These are phyloP conservation scores for Calycina herbarum DNA, from an alignment of 2,329 filamentous ascomycete genomes.

Conservation along the genomic window DNA sequence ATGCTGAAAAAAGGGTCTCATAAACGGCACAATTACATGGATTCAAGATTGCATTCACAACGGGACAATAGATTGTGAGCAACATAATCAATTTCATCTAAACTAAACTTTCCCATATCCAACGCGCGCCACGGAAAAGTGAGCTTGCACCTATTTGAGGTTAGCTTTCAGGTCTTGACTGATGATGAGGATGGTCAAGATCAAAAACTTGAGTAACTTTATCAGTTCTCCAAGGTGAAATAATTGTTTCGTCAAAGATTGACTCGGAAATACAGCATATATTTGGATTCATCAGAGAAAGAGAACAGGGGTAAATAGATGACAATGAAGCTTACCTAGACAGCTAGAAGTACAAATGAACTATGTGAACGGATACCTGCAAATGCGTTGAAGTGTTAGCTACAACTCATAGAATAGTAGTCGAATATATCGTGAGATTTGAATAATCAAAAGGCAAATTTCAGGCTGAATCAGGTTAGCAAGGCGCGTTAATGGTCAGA, in stretches of 20 bases:
- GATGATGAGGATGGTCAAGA: neutral
- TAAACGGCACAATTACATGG: neutral
- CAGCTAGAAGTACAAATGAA: neutral
- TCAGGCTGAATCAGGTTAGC: conserved; percentile 36
- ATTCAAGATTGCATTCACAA: neutral
- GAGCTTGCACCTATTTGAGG: neutral
- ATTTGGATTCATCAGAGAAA: conserved; percentile 39
- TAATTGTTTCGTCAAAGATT: conserved; percentile 39
- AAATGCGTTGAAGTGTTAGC: conserved; percentile 28
- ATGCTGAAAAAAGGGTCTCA: too few relatives aligned
- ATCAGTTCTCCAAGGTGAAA: conserved; percentile 44
- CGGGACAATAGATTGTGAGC: neutral
- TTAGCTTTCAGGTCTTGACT: neutral
- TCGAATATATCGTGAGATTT: neutral
- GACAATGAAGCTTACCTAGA: conserved; percentile 20
- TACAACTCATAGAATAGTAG: neutral
- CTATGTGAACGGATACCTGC: conserved; percentile 20
- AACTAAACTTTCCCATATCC: neutral
- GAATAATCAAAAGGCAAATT: conserved; percentile 32
- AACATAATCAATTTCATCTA: neutral
- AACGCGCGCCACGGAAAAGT: neutral
- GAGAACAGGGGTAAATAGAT: neutral
- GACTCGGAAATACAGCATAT: conserved; percentile 40
- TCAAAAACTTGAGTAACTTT: conserved; percentile 7
- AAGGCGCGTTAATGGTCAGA: neutral